These are phyloP conservation scores for Phytophthora agathidicida DNA, from an alignment of 352 stramenopile species.

Conservation along the genomic window DNA sequence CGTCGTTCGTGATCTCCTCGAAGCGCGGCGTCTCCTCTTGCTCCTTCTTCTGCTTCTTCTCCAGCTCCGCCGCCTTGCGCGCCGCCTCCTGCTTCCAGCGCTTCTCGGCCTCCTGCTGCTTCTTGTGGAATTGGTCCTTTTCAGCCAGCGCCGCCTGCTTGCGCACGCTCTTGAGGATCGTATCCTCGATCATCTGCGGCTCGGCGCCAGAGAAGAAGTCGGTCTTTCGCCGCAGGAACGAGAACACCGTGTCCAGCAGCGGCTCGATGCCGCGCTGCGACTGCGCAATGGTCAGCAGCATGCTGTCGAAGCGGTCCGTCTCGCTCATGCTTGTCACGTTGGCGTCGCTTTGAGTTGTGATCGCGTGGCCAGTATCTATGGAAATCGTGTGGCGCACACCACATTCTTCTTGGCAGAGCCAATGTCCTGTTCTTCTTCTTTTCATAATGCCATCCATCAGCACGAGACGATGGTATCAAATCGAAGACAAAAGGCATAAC, in stretches of 20 bases:
- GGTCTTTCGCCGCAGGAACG: slow-evolving; percentile 98
- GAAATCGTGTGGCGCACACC: slow-evolving; percentile 9
- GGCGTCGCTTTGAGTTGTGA: slow-evolving; percentile 11
- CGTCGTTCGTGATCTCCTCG: slow-evolving; percentile 81
- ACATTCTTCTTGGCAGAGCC: too few relatives aligned
- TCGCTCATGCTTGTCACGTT: slow-evolving; percentile 57
- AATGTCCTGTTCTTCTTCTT: too few relatives aligned
- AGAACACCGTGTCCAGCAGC: slow-evolving; percentile 98
- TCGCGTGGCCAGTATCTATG: slow-evolving; percentile 6
- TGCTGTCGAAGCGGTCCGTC: slow-evolving; percentile 90
- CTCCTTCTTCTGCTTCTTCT: slow-evolving; percentile 63
- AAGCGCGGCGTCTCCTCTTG: slow-evolving; percentile 57
- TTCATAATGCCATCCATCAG: too few relatives aligned
- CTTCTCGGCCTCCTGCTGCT: slow-evolving; percentile 85
- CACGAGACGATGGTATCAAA: too few relatives aligned
- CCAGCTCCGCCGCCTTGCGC: slow-evolving; percentile 45
- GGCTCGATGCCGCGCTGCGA: slow-evolving; percentile 97
- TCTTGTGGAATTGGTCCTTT: slow-evolving; percentile 78
- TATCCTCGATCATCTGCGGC: slow-evolving; percentile 78
- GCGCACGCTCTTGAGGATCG: slow-evolving; percentile 89
- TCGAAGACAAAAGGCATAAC: background rate
- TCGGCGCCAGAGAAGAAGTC: slow-evolving; percentile 97
- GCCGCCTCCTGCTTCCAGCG: slow-evolving; percentile 62
- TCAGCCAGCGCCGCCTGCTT: slow-evolving; percentile 92
- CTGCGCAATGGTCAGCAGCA: slow-evolving; percentile 98